Percentiles rank a stretch among this genome's conserved stretches.
phyloP scores from a whole-genome alignment of 441 rosid species.

The Populus tomentosa region DNA sequence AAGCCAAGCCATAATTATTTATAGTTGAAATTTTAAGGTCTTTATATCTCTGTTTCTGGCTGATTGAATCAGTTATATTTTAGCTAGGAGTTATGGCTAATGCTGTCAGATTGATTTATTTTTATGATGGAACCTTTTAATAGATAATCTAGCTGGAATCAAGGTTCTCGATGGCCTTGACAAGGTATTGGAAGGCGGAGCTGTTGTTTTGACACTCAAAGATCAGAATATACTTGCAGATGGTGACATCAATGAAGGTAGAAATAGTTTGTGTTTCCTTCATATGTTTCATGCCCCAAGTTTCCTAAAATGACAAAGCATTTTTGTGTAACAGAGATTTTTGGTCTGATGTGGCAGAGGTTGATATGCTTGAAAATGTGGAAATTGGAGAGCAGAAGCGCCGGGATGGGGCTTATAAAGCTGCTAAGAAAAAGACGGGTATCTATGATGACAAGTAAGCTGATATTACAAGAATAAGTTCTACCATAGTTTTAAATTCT shows the following conservation, averaged over 20 bases:
- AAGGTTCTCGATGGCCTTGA: slow-evolving; percentile 93
- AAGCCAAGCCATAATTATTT: not conserved
- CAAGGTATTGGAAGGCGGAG: slow-evolving; percentile 94
- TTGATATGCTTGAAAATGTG: slow-evolving; percentile 97
- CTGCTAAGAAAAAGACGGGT: slow-evolving; percentile 86
- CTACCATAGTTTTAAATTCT: not conserved
- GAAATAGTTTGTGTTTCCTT: slow-evolving; percentile 15
- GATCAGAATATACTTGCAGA: slow-evolving; percentile 86
- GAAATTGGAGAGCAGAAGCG: slow-evolving; percentile 98
- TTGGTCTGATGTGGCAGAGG: slow-evolving; percentile 53
- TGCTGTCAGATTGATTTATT: slow-evolving; percentile 7
- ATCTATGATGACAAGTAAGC: slow-evolving; percentile 81
- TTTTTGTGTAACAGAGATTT: slow-evolving; percentile 36
- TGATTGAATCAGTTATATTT: slow-evolving; percentile 7
- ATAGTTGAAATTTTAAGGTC: not conserved
- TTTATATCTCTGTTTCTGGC: not conserved
- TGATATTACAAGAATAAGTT: slow-evolving; percentile 1
- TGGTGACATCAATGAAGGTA: slow-evolving; percentile 90
- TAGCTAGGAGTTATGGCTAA: slow-evolving; percentile 1
- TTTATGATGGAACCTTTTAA: slow-evolving; percentile 20
- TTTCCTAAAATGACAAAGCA: slow-evolving; percentile 11
- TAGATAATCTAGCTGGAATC: slow-evolving; percentile 82
- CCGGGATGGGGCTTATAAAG: slow-evolving; percentile 84
- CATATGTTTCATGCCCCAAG: slow-evolving; percentile 9
- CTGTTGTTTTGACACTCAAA: slow-evolving; percentile 93